Base-by-base conservation (phyloP, 495 filamentous ascomycete species). In the Trichoderma reesei region DNA sequence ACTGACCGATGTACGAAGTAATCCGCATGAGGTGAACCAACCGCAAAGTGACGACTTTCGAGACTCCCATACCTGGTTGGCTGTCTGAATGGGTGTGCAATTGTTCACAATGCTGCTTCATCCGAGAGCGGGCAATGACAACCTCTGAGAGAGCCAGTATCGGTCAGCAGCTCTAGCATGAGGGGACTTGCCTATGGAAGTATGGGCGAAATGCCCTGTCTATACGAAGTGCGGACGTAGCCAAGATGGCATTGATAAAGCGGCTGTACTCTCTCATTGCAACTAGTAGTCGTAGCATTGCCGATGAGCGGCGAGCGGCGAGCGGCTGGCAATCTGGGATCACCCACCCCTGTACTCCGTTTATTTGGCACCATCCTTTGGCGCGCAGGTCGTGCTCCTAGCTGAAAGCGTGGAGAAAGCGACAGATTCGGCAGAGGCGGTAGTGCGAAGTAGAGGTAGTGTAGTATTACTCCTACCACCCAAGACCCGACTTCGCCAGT, bases 351-450 rank as follows among this genome's bases (percentile, higher is more conserved):
- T n/a, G 9, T 56, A 20, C 46, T 18, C 26, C 26, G 26, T 56
- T 20, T 31, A 1, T 20, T 11, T 11, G 42, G 8, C 11, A 33
- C 26, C 26, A 56, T 56, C 3, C 8, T 56, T 33, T 56, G 26
- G 26, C 31, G 51, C 26, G 26, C 18, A 56, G 9, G 51, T 4
- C 51, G 33, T 56, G 51, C 51, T 33, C 51, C 9, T 56, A 56
- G 51, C 51, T 56, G 51, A 56, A 33, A 56, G 16, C 51, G 31
- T 56, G 51, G 51, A 56, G 51, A 56, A 56, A 26, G 3, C 11
- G 9, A 34, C 51, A 3, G 26, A 20, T 56, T 10, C 26, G 26
- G 51, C 34, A 33, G 51, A 56, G 34, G 31, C 11, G 34, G 26
- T 3, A 31, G 3, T 3, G 14, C 26, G 26, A 26, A 26, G 26